These are phyloP conservation scores for Annulohypoxylon stygium DNA, from an alignment of 495 filamentous ascomycete species.

Conservation along the genomic window DNA sequence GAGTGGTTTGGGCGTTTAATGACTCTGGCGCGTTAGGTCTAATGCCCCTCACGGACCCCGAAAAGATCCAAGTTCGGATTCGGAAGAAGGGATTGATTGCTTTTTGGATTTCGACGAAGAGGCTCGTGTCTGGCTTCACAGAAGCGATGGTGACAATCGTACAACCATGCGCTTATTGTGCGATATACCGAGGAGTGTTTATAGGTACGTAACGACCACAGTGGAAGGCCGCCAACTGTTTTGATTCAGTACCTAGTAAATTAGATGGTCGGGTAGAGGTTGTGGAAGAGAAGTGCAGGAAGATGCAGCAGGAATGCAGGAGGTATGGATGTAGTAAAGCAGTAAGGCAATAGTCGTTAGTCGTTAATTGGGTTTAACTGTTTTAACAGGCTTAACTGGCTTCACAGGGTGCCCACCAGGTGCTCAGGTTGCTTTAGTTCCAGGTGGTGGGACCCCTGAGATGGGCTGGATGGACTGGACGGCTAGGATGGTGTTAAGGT, in stretches of 20 bases:
- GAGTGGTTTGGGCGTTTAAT: conserved; percentile 14
- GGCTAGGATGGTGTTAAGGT: not conserved
- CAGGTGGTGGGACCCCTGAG: conserved; percentile 5
- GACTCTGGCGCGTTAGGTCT: conserved; percentile 29
- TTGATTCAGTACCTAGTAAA: conserved; percentile 40
- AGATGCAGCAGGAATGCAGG: conserved; percentile 31
- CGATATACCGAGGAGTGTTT: conserved; percentile 23
- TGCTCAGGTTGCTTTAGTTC: not conserved
- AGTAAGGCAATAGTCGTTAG: conserved; percentile 13
- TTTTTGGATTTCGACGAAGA: conserved; percentile 21
- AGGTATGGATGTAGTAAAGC: conserved; percentile 4
- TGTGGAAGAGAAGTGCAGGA: conserved; percentile 43
- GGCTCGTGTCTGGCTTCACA: conserved; percentile 13
- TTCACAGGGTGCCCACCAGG: not conserved
- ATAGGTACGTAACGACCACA: conserved; percentile 21
- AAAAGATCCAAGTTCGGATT: conserved; percentile 30
- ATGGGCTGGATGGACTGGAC: no score
- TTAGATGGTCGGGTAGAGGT: conserved; percentile 35
- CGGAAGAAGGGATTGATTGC: conserved; percentile 15
- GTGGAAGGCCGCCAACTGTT: conserved; percentile 17
- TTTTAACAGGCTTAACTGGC: not conserved
- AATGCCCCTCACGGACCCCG: conserved; percentile 38
- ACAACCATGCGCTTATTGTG: conserved; percentile 27
- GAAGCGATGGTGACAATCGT: conserved; percentile 20
- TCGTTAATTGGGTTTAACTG: not conserved